These are phyloP conservation scores for Sporobolomyces roseus DNA, from an alignment of 768 basidiomycete species.

Conservation along the genomic window DNA sequence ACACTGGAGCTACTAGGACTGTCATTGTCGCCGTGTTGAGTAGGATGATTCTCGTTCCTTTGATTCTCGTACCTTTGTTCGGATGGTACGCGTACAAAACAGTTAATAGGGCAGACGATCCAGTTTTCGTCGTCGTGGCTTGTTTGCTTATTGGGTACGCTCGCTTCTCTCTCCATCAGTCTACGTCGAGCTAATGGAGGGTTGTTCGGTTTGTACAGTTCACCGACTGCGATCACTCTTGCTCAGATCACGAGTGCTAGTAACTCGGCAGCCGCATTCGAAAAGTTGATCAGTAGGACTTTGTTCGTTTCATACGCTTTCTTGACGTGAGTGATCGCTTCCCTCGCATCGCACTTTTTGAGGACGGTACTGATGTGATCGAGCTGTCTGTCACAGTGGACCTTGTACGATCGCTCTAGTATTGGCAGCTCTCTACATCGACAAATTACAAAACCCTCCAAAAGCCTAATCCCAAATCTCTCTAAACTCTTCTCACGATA, in stretches of 20 bases:
- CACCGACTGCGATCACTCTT: conserved; percentile 46
- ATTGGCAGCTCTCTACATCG: conserved; percentile 30
- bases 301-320: conserved; percentile 26
- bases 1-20: conserved; percentile 53
- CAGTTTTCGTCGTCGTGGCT: conserved; percentile 80
- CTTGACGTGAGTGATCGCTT: conserved; percentile 19
- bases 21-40: conserved; percentile 75
- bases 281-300: conserved; percentile 49
- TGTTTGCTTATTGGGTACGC: conserved; percentile 62
- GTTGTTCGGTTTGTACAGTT: not conserved
- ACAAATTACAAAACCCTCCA: conserved; percentile 29
- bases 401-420: conserved; percentile 22
- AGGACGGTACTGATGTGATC: too few species aligned
- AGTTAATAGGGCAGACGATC: conserved; percentile 56
- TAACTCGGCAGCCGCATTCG: conserved; percentile 81
- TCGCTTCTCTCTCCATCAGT: not conserved
- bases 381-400: not conserved
- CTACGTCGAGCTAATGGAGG: not conserved
- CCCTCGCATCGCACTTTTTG: not conserved
- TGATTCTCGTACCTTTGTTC: conserved; percentile 72
- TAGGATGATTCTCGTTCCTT: conserved; percentile 81
- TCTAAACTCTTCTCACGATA: too few species aligned
- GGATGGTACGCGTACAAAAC: conserved; percentile 57
- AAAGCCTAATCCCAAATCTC: not conserved
- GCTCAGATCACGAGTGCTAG: conserved; percentile 65